phyloP scores from a whole-genome alignment of 768 basidiomycete genomes.

The Boletus huronensis region DNA sequence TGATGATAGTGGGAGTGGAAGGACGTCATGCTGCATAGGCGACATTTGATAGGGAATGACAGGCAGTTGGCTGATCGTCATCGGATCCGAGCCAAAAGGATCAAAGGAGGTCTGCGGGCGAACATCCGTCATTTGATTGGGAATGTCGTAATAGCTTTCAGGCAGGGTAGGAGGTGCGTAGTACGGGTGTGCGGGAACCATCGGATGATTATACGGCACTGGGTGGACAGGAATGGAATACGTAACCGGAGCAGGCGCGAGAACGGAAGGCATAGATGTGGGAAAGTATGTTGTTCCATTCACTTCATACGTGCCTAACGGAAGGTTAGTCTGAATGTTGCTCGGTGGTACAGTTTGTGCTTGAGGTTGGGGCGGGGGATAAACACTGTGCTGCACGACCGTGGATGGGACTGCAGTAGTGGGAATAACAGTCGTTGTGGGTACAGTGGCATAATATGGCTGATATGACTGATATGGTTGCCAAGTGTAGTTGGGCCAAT shows the following conservation, averaged over 20 bases:
- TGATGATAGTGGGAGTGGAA: background rate
- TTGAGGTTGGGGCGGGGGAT: background rate
- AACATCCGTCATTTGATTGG: background rate
- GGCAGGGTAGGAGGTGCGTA: constrained; percentile 7
- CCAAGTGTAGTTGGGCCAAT: constrained; percentile 17
- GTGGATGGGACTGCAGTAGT: background rate
- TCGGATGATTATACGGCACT: constrained; percentile 2
- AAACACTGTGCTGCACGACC: background rate
- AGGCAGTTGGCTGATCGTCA: constrained; percentile 9
- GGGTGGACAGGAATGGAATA: constrained; percentile 8
- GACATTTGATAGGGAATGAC: constrained; percentile 5
- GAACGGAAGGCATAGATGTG: background rate
- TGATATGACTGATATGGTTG: constrained; percentile 19
- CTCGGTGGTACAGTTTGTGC: background rate
- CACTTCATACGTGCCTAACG: constrained; percentile 21
- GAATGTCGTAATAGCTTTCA: constrained; percentile 1
- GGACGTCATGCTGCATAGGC: background rate
- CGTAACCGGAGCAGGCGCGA: constrained; percentile 1
- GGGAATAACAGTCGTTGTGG: constrained; percentile 9
- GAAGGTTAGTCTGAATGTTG: constrained; percentile 6
- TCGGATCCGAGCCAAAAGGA: constrained; percentile 21
- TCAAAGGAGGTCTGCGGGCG: constrained; percentile 12
- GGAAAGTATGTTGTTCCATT: constrained; percentile 32
- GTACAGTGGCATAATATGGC: constrained; percentile 30
- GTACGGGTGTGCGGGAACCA: constrained; percentile 8